A percentile compares a stretch with the other conserved stretches of the same genome.
Evolutionary conservation across 306 rosid species (phyloP).

Genomic region (Cicer chorassanicum): DNA sequence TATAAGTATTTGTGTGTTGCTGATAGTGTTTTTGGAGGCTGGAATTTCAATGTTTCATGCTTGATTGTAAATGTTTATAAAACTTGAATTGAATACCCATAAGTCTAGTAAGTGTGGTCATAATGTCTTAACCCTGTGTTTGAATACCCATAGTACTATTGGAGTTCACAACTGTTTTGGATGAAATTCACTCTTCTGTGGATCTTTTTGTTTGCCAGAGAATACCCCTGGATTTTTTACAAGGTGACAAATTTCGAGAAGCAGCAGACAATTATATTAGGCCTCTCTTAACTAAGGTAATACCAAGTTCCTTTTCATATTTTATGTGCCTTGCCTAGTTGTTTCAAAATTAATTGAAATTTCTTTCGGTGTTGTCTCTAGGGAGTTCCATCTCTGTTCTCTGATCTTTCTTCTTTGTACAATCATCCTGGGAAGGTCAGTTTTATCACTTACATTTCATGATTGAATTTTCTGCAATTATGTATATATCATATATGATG

Average conservation of each 20-base stretch:
- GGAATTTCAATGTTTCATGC: background rate
- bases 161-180: background rate
- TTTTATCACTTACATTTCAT: slow-evolving; percentile 40
- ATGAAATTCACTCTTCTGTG: slow-evolving; percentile 33
- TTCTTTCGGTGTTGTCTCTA: slow-evolving; percentile 52
- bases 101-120: background rate
- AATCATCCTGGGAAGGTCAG: slow-evolving; percentile 92
- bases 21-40: background rate
- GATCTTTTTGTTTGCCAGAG: slow-evolving; percentile 61
- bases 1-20: slow-evolving; percentile 1
- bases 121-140: background rate
- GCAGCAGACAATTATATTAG: slow-evolving; percentile 87
- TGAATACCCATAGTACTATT: background rate
- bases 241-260: slow-evolving; percentile 80
- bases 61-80: background rate
- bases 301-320: slow-evolving; percentile 23
- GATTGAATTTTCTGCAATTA: background rate
- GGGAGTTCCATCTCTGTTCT: slow-evolving; percentile 98
- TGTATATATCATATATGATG: slow-evolving; percentile 12
- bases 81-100: background rate
- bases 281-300: slow-evolving; percentile 95
- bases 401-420: slow-evolving; percentile 93
- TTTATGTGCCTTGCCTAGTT: slow-evolving; percentile 32
- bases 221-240: slow-evolving; percentile 95
- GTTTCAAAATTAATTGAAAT: slow-evolving; percentile 38